phyloP scores from a whole-genome alignment of 352 stramenopile species.

The Plasmopara muralis region DNA sequence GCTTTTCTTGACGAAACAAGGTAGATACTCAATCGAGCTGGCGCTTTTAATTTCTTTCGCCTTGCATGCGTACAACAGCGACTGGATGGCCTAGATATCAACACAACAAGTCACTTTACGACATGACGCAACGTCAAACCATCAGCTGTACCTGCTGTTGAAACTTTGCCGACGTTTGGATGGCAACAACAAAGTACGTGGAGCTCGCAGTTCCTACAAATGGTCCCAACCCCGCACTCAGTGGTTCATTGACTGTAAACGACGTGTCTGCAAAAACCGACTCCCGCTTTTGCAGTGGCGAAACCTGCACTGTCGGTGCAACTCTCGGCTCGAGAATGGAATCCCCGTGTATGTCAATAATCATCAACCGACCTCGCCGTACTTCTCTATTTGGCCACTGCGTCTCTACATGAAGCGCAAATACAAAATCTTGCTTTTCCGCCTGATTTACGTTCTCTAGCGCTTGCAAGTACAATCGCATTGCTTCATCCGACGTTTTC shows the following conservation, averaged over 20 bases:
- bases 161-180: constrained; percentile 45
- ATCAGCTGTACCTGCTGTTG: constrained; percentile 49
- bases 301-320: background rate
- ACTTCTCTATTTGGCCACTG: constrained; percentile 16
- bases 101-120: background rate
- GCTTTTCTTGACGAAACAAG: constrained; percentile 19
- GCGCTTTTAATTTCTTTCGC: constrained; percentile 61
- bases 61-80: constrained; percentile 72
- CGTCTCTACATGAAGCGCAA: constrained; percentile 43
- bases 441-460: constrained; percentile 5
- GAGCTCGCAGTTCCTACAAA: constrained; percentile 40
- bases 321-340: constrained; percentile 38
- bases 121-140: background rate
- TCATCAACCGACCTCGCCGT: constrained; percentile 32
- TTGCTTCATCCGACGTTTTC: constrained; percentile 23
- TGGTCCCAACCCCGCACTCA: constrained; percentile 38
- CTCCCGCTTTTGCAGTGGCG: constrained; percentile 6
- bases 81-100: constrained; percentile 54
- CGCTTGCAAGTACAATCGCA: constrained; percentile 29
- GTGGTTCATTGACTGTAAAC: constrained; percentile 34
- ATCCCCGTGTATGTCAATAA: constrained; percentile 43
- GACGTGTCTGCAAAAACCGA: constrained; percentile 52
- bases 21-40: constrained; percentile 28
- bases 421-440: constrained; percentile 33
- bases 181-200: constrained; percentile 54